Evolutionary conservation across 1,284 basidiomycete species (phyloP), one percentile per base, ranked within the genome.

Genomic region (Mycena citricolor): DNA sequence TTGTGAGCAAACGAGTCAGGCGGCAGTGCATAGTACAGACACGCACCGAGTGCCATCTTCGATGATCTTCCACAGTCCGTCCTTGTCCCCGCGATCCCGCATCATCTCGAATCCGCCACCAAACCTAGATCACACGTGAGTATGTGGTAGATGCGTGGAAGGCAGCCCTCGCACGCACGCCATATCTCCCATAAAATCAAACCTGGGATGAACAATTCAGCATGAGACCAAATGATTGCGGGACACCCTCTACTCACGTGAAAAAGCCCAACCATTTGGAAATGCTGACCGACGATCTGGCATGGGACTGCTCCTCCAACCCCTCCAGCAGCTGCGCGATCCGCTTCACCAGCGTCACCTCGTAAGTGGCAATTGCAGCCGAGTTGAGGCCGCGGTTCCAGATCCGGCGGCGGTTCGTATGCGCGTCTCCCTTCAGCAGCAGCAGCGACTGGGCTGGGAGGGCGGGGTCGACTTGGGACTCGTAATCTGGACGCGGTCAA

Each of bases 131-230:
- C 32, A 25, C 39, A 47, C 33, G 12, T 20, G 16, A 8, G 57
- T 17, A 19, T 8, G 11, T 20, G 22, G 11, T 8, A 3, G 26
- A 11, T 20, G 32, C 8, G 16, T 13, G 16, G 26, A 25, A 13
- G 14, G 2, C 24, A 14, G 31, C 1, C 20, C 13, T 22, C 13
- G n/a, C 3, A 65, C 69, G 58, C 59, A 81, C 77, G 71, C 76
- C 61, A 83, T 67, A 51, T 80, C 77, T 19, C 75, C 75, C 78
- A 81, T 80, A 46, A 83, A 74, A 55, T 82, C 81, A 50, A 76
- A 79, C 19, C 79, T 77, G 48, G 10, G n/a, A 47, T 28, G 21
- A 12, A 8, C 20, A 16, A 1, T 19, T 16, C 13, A 32, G 29
- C 11, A 28, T 22, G 11, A 13, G 24, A 19, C 28, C 17, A 41